Evolutionary conservation across 108 stramenopile species (phyloP), one percentile per base, ranked within the genome.

Genomic region (Nitzschia inconspicua): DNA sequence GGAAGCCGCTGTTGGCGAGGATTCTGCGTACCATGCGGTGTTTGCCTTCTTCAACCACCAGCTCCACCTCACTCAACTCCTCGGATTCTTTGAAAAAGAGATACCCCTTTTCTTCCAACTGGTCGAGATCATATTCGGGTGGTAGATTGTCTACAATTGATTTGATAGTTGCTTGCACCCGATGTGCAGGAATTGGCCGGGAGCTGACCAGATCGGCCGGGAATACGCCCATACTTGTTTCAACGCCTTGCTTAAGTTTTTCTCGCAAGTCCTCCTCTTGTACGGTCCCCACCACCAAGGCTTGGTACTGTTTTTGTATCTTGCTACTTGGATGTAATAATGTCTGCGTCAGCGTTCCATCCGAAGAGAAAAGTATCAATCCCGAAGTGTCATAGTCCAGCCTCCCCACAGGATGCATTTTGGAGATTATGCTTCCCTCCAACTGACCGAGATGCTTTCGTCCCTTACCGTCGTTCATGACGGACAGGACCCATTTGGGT

Each of bases 331-430:
- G 92, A 68, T 93, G 92, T 24, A 93, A 47, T 42, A 93, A 67
- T 59, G 42, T 68, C 40, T 93, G 85, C 20, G 92, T 93, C 57
- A 93, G 58, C 26, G 76, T 63, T 9, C 92, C 92, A 35, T 75
- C 62, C 30, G 76, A 80, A 20, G 78, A 80, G 62, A 89, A 93
- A 6, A 93, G 57, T 16, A 93, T 69, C 64, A 93, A 75, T 16
- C 92, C 92, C 0, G 80, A 75, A 1, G 88, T 82, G 43, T 94
- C 93, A 65, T 91, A 94, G 67, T 94, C 93, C 24, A 94, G 51
- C 31, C 93, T 63, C 2, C 93, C 93, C 0, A 90, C 89, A 0
- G 93, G 93, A 72, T 94, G 93, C 75, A 93, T 75, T 8, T 76
- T 58, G n/a, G 47, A 11, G 13, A 59, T 37, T 1, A 63, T 46